These are phyloP conservation scores for Ceriops tagal DNA, from an alignment of 345 rosid genomes.

Conservation along the genomic window DNA sequence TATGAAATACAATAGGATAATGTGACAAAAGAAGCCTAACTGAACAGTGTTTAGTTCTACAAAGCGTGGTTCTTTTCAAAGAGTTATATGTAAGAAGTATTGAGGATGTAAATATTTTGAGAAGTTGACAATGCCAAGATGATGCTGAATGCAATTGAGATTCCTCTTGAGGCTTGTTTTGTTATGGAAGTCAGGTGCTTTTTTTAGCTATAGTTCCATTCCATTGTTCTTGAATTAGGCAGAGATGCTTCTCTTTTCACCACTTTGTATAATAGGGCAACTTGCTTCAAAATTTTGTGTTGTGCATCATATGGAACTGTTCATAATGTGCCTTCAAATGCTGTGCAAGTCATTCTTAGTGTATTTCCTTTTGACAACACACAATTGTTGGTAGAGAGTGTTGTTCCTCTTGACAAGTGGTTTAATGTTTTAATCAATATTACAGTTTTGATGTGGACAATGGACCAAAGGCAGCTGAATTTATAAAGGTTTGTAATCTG, in stretches of 20 bases:
- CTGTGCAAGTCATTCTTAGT: background rate
- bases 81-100: too few relatives aligned
- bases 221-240: background rate
- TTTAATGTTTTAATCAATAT: slow-evolving; percentile 8
- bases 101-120: too few relatives aligned
- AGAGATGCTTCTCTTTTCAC: background rate
- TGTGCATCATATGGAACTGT: background rate
- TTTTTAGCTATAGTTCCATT: background rate
- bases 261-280: background rate
- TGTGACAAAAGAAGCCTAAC: too few relatives aligned
- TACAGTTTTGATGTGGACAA: slow-evolving; percentile 81
- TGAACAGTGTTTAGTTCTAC: too few relatives aligned
- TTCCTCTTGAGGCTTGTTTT: background rate
- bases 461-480: slow-evolving; percentile 96
- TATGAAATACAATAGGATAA: background rate
- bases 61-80: too few relatives aligned
- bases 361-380: background rate
- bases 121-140: too few relatives aligned
- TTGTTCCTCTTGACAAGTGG: background rate
- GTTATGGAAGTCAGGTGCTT: background rate
- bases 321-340: too few relatives aligned
- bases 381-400: background rate
- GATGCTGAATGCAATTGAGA: background rate
- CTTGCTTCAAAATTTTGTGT: background rate
- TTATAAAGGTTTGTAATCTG: slow-evolving; percentile 65